Evolutionary conservation across 345 rosid genomes (phyloP), one percentile per base, ranked within the genome.

Genomic region (Eucalyptus sp.): DNA sequence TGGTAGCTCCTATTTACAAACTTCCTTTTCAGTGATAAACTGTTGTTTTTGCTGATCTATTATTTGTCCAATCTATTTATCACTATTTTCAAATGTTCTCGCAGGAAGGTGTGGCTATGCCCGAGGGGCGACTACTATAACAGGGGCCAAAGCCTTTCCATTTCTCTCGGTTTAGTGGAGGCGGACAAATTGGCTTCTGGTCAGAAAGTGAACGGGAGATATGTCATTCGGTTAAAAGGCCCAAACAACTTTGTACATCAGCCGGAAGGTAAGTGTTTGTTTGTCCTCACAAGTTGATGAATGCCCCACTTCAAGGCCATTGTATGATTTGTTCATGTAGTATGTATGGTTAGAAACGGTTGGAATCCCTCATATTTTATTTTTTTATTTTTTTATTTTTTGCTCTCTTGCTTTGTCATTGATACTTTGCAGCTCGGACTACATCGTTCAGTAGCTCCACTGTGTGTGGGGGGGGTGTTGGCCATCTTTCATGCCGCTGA

Each of bases 341-440:
- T 18, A 3, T 0, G 1, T 33, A 2, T 33, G 2, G 6, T 71
- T 71, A 3, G 81, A 71, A 71, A 18, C 8, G 3, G 25, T 24
- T 0, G 13, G 6, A 9, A 10, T 33, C 25, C 18, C 79, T 37
- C 46, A 71, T 71, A 1, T 37, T 37, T 33, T 33, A 33, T 33
- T 33, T 33, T 33, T 33, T 33, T 33, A 33, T 33, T 33, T 33
- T 33, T 33, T 33, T 33, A 33, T 33, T 33, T 71, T 71, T 7
- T 71, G 44, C 46, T 17, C 81, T 18, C 44, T 71, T 71, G 44
- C 46, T 33, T 33, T 71, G 81, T 71, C 81, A 17, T 71, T 71
- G 81, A 12, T 49, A 71, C 51, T 15, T 46, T 14, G 52, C 88
- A 87, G 58, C 46, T 71, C 0, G 15, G 1, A 37, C 88, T 4